Base-by-base conservation (phyloP, 2,329 filamentous ascomycete species). In the Ophiostoma sp. region DNA sequence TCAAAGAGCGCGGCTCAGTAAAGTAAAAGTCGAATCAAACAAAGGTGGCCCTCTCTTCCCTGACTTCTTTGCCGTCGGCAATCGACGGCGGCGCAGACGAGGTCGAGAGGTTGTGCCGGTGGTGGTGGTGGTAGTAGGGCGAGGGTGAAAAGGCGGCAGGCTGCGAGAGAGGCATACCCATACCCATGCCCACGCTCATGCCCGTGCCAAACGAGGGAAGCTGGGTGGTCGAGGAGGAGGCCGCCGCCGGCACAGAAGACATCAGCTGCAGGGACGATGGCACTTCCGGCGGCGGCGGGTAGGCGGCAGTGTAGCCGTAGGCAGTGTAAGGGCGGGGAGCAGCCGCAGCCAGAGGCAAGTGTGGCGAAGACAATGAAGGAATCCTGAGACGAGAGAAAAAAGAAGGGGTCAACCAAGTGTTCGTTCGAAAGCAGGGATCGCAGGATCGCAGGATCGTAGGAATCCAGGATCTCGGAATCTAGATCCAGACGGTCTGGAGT, bases 401-500 rank as follows among this genome's bases (percentile, higher is more conserved):
- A 36, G 76, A 73, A 75, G 75, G 73, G 76, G 76, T 70, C 69
- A 70, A 70, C 69, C 73, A 74, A 76, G 27, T 65, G 33, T 39
- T 65, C 35, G 15, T 64, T 33, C 57, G 33, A n/a, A 27, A 62
- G 57, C 27, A 31, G 27, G 27, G 27, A 31, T 31, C 27, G 27
- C 27, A 31, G 27, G 3, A 31, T 31, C 27, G 27, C 27, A 31
- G 27, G 27, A 31, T 31, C 27, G n/a, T n/a, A n/a, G n/a, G n/a
- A n/a, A n/a, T 31, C 27, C 1, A 31, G 36, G 8, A 10, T 7
- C 44, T 48, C 15, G 13, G 1, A 48, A 36, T 36, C 85, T 41
- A 71, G 66, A 44, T 69, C 85, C 85, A 87, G 81, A 87, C 81
- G 79, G 85, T 80, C 81, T 86, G 84, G 80, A 84, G 82, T 83